Evolutionary conservation across 176 grass and related monocot species (phyloP).

Genomic region (Ensete glaucum): DNA sequence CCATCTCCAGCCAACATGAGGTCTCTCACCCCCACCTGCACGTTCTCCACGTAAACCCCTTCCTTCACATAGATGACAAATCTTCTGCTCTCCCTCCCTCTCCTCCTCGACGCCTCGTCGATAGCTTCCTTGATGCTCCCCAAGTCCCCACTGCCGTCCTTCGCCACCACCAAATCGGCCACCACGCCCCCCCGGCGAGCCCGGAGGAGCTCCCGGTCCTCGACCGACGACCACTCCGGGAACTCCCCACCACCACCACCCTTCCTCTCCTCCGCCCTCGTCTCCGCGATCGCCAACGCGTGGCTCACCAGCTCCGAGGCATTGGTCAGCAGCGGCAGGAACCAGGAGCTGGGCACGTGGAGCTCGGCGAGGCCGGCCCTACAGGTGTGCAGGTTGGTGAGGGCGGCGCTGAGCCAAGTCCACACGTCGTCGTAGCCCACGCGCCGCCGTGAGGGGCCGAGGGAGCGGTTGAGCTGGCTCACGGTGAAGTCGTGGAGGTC

Average conservation of each 20-base stretch:
- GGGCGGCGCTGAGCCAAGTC: not conserved
- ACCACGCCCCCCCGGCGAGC: not conserved
- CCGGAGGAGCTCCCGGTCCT: not conserved
- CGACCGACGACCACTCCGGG: not conserved
- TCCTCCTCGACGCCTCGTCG: not conserved
- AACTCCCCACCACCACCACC: not conserved
- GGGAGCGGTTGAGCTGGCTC: not conserved
- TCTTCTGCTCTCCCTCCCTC: not conserved
- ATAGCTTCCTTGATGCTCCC: not conserved
- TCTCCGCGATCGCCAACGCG: not conserved
- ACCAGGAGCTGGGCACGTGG: not conserved
- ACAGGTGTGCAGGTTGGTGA: not conserved
- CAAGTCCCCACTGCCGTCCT: not conserved
- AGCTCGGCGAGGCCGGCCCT: not conserved
- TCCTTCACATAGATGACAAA: not conserved
- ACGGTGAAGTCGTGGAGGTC: not conserved
- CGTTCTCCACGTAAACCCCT: not conserved
- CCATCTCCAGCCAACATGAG: not conserved
- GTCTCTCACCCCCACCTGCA: not conserved
- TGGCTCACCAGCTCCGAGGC: not conserved
- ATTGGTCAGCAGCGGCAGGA: not conserved
- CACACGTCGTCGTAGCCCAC: not conserved
- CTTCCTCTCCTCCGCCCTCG: not conserved
- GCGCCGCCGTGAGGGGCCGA: not conserved
- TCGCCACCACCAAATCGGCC: not conserved